Evolutionary conservation across 352 stramenopile species (phyloP).

Genomic region (Phytopythium litorale): DNA sequence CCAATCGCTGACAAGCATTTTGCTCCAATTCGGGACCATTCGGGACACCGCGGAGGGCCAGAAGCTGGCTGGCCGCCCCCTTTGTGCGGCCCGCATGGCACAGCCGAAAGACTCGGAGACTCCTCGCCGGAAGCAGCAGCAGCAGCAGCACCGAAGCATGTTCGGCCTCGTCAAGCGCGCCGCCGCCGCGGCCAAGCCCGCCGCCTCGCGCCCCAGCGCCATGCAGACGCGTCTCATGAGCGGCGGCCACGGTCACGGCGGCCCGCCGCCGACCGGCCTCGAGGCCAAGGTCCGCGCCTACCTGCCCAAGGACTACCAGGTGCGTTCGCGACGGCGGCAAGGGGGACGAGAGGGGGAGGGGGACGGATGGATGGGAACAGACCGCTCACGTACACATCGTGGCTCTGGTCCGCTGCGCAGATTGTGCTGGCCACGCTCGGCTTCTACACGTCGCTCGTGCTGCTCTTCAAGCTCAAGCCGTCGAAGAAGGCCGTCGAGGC

Average conservation of each 20-base stretch:
- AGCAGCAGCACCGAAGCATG: constrained; percentile 39
- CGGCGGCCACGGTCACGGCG: constrained; percentile 52
- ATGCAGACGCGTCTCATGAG: constrained; percentile 76
- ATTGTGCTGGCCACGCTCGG: constrained; percentile 83
- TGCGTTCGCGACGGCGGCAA: constrained; percentile 18
- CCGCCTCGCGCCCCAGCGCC: constrained; percentile 19
- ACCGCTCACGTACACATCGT: too few species aligned
- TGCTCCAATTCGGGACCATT: too few species aligned
- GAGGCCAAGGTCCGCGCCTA: constrained; percentile 85
- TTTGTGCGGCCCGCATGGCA: constrained; percentile 4
- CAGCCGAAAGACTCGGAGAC: background rate
- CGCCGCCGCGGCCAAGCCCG: constrained; percentile 41
- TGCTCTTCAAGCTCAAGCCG: constrained; percentile 84
- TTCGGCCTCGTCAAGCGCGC: constrained; percentile 78
- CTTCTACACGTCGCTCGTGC: constrained; percentile 74
- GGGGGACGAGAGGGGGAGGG: background rate
- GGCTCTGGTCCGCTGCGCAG: constrained; percentile 4
- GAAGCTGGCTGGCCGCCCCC: too few species aligned
- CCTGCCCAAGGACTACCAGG: constrained; percentile 84
- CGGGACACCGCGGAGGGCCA: too few species aligned
- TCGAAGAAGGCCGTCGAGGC: constrained; percentile 69
- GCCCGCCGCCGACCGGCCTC: constrained; percentile 59
- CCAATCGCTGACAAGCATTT: too few species aligned
- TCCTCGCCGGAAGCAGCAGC: constrained; percentile 1
- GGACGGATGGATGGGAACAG: too few species aligned